phyloP scores from a whole-genome alignment of 108 stramenopile genomes.

The Parmales sp. region DNA sequence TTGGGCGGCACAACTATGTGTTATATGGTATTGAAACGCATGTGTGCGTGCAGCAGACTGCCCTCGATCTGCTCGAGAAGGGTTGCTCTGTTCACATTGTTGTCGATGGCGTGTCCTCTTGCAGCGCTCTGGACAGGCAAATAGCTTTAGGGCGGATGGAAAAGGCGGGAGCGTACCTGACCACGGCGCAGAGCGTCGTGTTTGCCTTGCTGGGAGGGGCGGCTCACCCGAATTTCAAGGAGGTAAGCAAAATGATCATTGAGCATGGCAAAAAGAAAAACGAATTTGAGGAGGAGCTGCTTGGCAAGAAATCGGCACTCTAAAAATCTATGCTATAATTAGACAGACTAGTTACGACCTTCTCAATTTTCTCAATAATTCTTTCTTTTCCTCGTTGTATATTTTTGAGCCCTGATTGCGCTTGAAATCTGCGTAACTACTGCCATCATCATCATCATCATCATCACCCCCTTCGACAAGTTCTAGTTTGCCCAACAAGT shows the following conservation, averaged over 20 bases:
- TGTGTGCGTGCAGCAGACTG: conserved; percentile 87
- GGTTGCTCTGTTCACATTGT: conserved; percentile 79
- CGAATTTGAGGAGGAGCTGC: conserved; percentile 65
- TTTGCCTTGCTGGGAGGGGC: conserved; percentile 73
- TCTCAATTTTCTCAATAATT: no score
- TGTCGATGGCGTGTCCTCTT: conserved; percentile 71
- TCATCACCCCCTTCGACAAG: no score
- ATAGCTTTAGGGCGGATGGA: conserved; percentile 68
- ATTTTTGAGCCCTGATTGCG: no score
- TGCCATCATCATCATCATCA: no score
- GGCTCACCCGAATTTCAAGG: conserved; percentile 70
- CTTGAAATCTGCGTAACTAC: no score
- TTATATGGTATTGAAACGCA: conserved; percentile 95
- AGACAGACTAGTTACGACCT: no score
- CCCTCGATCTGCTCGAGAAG: conserved; percentile 69
- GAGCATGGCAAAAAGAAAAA: conserved; percentile 66
- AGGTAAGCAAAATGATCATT: conserved; percentile 67
- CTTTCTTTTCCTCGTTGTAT: no score
- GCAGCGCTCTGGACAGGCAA: conserved; percentile 61
- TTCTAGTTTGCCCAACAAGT: no score
- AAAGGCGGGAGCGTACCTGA: conserved; percentile 61
- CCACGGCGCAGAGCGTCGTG: conserved; percentile 69
- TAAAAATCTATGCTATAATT: no score
- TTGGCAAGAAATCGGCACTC: no score
- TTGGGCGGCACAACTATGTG: conserved; percentile 38